Percentiles rank a stretch among this genome's conserved stretches.
phyloP scores from a whole-genome alignment of 495 filamentous ascomycete genomes.

The Melanomma pulvis-pyrius region DNA sequence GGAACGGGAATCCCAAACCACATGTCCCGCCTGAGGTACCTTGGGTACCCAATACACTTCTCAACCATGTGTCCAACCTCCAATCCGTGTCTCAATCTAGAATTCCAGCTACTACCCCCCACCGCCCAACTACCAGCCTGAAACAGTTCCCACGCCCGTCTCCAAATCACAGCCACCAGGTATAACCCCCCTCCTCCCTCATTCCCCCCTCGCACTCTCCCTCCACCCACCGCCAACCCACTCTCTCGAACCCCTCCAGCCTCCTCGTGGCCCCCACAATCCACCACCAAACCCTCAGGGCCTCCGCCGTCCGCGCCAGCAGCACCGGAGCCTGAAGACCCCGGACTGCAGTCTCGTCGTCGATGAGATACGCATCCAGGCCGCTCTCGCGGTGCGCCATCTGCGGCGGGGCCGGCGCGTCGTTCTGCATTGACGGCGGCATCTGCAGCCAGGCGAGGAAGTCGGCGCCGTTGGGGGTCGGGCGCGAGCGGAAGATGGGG shows the following conservation, averaged over 20 bases:
- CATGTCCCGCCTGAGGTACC: too few species aligned
- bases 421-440: background rate
- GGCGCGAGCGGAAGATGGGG: conserved; percentile 7
- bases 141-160: too few species aligned
- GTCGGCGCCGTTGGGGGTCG: conserved; percentile 6
- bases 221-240: background rate
- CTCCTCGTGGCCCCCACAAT: background rate
- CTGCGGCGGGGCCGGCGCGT: background rate
- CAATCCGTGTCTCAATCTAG: too few species aligned
- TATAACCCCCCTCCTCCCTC: background rate
- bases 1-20: too few species aligned
- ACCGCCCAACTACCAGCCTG: too few species aligned
- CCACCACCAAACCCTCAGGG: conserved; percentile 19
- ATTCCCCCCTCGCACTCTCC: background rate
- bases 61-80: too few species aligned
- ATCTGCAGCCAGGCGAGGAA: conserved; percentile 16
- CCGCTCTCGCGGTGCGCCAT: background rate
- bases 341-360: conserved; percentile 3
- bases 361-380: background rate
- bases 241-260: background rate
- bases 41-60: too few species aligned
- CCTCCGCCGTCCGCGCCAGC: background rate
- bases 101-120: too few species aligned
- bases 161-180: too few species aligned
- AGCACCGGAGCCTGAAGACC: background rate